Base-by-base conservation (phyloP, 345 rosid genomes). In the Carallia brachiata region DNA sequence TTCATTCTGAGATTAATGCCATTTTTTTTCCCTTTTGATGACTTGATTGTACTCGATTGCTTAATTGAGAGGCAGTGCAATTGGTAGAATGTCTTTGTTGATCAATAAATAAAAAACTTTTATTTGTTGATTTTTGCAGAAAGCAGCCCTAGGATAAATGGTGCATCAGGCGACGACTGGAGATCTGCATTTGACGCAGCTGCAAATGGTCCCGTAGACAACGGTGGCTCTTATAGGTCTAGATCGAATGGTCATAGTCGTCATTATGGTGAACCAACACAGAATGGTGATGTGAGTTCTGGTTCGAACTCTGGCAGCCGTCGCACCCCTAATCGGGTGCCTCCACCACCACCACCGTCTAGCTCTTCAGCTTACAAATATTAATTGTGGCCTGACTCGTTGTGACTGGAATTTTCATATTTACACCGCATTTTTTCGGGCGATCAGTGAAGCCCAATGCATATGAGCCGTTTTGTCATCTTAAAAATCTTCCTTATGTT, bases 101-200 rank as follows among this genome's bases (percentile, higher is more conserved):
- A 56, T 27, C 0, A 6, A 19, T 27, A 4, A 15, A 9, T 56
- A 6, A 19, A 23, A 56, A 27, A 4, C 27, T 39, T 36, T 63
- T 19, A 7, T 62, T 44, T 4, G 6, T 48, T 64, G 39, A 60
- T 63, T 16, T 52, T 12, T 36, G 68, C 92, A 90, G 99, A 96
- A 57, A 92, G 87, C 82, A 92, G 97, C 82, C 94, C 98, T 36
- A 87, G 85, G 76, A 63, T 82, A 60, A 84, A 62, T 40, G 93
- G 90, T 0, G 52, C 87, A 28, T 57, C 84, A 10, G 98, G 93
- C 0, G 97, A 96, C 30, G 99, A 92, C 75, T 92, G 99, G 99
- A 96, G 95, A 82, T 78, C 88, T 71, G 99, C 99, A 63, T 92
- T 96, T 61, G 96, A 88, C 53, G 80, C 91, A 16, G 96, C 95